phyloP scores from a whole-genome alignment of 2,329 filamentous ascomycete species.

The Cordyceps cateniannulata region DNA sequence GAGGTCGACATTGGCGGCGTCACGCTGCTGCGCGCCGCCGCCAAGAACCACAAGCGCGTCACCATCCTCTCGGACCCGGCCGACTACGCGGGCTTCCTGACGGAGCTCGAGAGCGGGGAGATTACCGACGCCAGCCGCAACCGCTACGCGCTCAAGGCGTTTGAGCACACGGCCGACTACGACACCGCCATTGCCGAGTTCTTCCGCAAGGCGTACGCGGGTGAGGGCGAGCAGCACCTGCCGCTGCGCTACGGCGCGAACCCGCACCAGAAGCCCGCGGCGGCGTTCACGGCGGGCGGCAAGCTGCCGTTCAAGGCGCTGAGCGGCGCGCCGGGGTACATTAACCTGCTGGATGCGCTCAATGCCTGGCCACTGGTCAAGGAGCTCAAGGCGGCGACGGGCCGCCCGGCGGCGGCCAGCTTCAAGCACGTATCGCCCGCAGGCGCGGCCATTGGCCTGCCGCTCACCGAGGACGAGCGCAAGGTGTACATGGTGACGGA shows the following conservation, averaged over 20 bases:
- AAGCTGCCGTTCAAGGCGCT: slow-evolving; percentile 93
- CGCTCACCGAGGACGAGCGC: slow-evolving; percentile 78
- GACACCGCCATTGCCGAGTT: slow-evolving; percentile 91
- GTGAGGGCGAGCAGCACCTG: slow-evolving; percentile 74
- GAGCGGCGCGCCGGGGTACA: slow-evolving; percentile 84
- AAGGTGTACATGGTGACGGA: slow-evolving; percentile 99
- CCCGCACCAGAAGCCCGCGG: slow-evolving; percentile 95
- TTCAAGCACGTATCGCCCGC: slow-evolving; percentile 99
- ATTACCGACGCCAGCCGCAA: slow-evolving; percentile 81
- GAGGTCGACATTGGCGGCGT: slow-evolving; percentile 99
- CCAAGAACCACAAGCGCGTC: slow-evolving; percentile 95
- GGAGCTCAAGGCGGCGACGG: slow-evolving; percentile 85
- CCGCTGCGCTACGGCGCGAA: slow-evolving; percentile 92
- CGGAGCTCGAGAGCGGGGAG: slow-evolving; percentile 81
- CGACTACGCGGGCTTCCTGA: slow-evolving; percentile 91
- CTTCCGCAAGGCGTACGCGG: slow-evolving; percentile 95
- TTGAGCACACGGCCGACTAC: slow-evolving; percentile 97
- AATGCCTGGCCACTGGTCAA: slow-evolving; percentile 97
- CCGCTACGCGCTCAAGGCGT: slow-evolving; percentile 90
- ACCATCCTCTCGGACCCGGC: slow-evolving; percentile 91
- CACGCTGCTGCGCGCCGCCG: slow-evolving; percentile 89
- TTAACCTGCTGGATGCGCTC: slow-evolving; percentile 92
- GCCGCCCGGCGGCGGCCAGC: slow-evolving; percentile 84
- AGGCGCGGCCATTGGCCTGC: slow-evolving; percentile 87
- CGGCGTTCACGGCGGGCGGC: slow-evolving; percentile 68